Percentiles rank a stretch among this genome's conserved stretches.
Conservation (phyloP, 352 stramenopile genomes). For the Pythium chondricola region DNA sequence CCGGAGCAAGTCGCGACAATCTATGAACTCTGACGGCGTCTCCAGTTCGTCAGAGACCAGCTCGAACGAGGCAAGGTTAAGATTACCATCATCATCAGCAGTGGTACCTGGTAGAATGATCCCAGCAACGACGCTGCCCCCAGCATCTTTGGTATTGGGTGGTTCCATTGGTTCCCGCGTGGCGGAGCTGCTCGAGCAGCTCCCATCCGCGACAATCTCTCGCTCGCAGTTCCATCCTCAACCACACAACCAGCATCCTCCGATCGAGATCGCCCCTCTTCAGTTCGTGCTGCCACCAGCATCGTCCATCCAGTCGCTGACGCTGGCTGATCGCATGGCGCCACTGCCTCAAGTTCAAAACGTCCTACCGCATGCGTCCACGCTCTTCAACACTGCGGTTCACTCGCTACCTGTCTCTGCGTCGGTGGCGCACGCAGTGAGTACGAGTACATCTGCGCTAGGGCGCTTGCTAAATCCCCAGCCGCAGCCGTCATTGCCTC, state of each 20-base stretch:
- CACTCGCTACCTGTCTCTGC: neutral
- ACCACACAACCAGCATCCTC: constrained; percentile 2
- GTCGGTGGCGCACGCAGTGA: no score
- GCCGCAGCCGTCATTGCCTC: no score
- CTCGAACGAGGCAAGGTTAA: no score
- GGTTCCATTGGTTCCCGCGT: neutral
- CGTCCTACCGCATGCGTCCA: constrained; percentile 19
- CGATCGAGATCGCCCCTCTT: constrained; percentile 19
- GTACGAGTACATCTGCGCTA: no score
- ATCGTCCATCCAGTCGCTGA: constrained; percentile 27
- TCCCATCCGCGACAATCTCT: neutral
- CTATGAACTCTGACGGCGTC: no score
- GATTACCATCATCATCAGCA: no score
- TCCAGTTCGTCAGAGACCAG: neutral
- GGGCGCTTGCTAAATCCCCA: no score
- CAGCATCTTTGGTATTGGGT: neutral
- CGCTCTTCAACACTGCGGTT: constrained; percentile 10
- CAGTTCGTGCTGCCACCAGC: constrained; percentile 34
- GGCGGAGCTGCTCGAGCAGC: neutral
- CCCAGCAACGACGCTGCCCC: neutral
- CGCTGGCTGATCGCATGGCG: constrained; percentile 15
- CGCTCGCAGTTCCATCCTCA: neutral
- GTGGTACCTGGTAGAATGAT: no score
- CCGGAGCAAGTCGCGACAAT: constrained; percentile 8
- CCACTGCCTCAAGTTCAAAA: constrained; percentile 21